phyloP scores from a whole-genome alignment of 495 filamentous ascomycete genomes.

The Neurospora tetrasperma region DNA sequence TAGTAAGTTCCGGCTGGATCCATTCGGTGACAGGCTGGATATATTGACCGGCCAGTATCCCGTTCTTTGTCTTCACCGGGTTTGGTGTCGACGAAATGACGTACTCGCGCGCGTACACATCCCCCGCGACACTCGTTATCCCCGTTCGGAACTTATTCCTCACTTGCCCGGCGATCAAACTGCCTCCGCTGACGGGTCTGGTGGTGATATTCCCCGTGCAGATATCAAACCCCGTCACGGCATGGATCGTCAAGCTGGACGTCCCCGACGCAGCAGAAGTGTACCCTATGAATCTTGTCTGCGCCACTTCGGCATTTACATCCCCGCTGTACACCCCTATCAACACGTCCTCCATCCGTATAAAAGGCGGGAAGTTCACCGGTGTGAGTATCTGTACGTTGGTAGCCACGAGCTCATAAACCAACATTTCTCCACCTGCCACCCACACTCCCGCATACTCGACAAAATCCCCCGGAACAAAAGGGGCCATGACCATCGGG shows the following conservation, averaged over 20 bases:
- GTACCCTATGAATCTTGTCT: constrained; percentile 17
- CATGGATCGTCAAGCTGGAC: constrained; percentile 20
- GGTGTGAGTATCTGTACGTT: constrained; percentile 27
- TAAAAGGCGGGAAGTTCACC: constrained; percentile 19
- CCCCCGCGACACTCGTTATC: constrained; percentile 16
- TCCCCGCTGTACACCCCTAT: constrained; percentile 24
- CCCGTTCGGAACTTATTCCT: constrained; percentile 4
- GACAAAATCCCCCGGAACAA: constrained; percentile 29
- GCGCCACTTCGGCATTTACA: constrained; percentile 23
- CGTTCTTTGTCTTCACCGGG: constrained; percentile 22
- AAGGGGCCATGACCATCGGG: constrained; percentile 28
- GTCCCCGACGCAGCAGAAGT: constrained; percentile 3
- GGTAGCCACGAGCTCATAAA: constrained; percentile 24
- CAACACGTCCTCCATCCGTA: constrained; percentile 24
- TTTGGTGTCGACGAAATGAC: neutral
- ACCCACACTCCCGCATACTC: constrained; percentile 23
- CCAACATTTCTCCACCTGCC: constrained; percentile 10
- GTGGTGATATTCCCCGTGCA: constrained; percentile 30
- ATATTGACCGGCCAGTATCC: constrained; percentile 29
- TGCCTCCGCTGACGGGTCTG: constrained; percentile 16
- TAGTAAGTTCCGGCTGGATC: constrained; percentile 17
- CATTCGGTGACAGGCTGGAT: constrained; percentile 31
- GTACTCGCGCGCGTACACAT: constrained; percentile 30
- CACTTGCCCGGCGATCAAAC: neutral
- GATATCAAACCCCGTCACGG: constrained; percentile 28